Conservation (phyloP, 1,284 basidiomycete genomes). For the Puccinia sorghi region DNA sequence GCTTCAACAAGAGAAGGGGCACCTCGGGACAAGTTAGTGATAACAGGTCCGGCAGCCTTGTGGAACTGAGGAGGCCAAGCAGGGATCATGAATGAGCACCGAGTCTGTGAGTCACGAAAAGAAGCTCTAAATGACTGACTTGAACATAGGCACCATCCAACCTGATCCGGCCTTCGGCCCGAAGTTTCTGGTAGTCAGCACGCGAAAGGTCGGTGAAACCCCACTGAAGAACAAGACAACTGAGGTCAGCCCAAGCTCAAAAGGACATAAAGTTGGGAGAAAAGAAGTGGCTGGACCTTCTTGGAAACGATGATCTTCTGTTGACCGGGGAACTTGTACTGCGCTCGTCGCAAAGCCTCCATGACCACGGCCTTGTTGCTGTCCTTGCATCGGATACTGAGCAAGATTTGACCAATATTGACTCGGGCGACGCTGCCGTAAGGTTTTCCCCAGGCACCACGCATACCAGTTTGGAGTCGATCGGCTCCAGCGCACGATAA, state of each 20-base stretch:
- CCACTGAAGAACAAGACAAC: constrained; percentile 17
- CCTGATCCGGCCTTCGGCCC: constrained; percentile 36
- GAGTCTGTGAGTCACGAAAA: not conserved
- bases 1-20: constrained; percentile 33
- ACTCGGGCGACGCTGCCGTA: constrained; percentile 94
- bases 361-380: constrained; percentile 81
- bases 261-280: not conserved
- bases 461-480: constrained; percentile 98
- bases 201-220: constrained; percentile 46
- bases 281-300: constrained; percentile 12
- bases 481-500: constrained; percentile 98
- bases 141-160: constrained; percentile 45
- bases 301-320: constrained; percentile 50
- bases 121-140: not conserved
- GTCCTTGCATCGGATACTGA: constrained; percentile 93
- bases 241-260: not conserved
- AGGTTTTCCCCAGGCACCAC: constrained; percentile 99
- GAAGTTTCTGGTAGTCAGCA: constrained; percentile 36
- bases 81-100: not conserved
- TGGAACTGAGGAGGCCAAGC: constrained; percentile 21
- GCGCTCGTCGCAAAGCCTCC: constrained; percentile 93
- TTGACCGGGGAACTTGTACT: constrained; percentile 70
- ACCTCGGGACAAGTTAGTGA: constrained; percentile 40
- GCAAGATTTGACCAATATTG: constrained; percentile 95
- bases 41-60: constrained; percentile 36